Evolutionary conservation across 169 alveolate species (phyloP), one percentile per base, ranked within the genome.

Genomic region (Plasmodium gaboni): DNA sequence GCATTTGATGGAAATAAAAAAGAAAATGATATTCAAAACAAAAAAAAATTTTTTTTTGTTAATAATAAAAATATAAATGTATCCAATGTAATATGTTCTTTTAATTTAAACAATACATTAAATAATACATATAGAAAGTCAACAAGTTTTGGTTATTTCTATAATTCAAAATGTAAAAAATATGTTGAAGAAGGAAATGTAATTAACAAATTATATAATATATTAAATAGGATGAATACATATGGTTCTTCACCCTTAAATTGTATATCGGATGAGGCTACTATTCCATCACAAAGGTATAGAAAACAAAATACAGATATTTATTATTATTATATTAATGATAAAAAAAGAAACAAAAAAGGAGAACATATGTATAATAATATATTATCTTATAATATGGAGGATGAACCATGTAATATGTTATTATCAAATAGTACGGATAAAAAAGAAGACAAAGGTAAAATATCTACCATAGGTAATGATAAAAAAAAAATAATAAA

Each of bases 1-100:
- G 78, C 76, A 12, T 78, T 65, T 44, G 89, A 78, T 65, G 89
- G 89, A 78, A 78, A 78, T 64, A 78, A 78, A 78, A 78, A 64
- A 24, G 61, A 51, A 28, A 46, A 50, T 13, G 15, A 51, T 22
- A 9, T 44, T 50, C 2, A 1, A 19, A 38, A 38, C 46, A 38
- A 38, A 38, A 38, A 38, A 38, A 38, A 38, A 5, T 7, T 38
- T 38, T 38, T 6, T 38, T 38, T 38, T 38, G 24, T 70, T 64
- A 64, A 78, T 51, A 63, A 69, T n/a, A 63, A 78, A 51, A 65
- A 65, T 78, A 70, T 78, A 69, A 78, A 78, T 78, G 89, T 78
- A 22, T 78, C 89, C 6, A 78, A 78, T 69, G 89, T 67, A 44
- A 38, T 50, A 51, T 59, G 51, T 9, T 2, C n/a, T 65, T 65